Evolutionary conservation across 164 flowering plant species (phyloP).

Genomic region (Cinnamomum micranthum): DNA sequence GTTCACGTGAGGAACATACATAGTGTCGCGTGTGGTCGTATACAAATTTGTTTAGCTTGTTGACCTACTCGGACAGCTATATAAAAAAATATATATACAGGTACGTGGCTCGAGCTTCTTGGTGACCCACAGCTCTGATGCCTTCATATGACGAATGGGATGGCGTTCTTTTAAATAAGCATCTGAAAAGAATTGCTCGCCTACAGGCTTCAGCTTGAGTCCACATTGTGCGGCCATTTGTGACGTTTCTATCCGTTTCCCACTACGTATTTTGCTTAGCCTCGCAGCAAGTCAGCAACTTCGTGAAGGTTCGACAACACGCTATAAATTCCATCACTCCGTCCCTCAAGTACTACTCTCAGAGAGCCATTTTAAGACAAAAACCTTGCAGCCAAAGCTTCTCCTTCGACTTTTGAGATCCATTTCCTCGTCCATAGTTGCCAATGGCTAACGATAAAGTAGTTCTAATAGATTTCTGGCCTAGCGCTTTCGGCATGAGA

Average conservation of each 20-base stretch:
- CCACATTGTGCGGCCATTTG: background rate
- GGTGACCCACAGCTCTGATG: too few relatives aligned
- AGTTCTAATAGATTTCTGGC: conserved; percentile 21
- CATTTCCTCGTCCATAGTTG: background rate
- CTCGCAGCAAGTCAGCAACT: background rate
- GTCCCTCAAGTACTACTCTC: background rate
- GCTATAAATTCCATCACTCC: background rate
- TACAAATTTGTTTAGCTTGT: too few relatives aligned
- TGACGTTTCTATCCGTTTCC: background rate
- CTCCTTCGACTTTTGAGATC: background rate
- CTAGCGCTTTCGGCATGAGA: conserved; percentile 32
- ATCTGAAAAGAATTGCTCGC: background rate
- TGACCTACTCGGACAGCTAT: too few relatives aligned
- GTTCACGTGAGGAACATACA: too few relatives aligned
- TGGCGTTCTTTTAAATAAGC: background rate
- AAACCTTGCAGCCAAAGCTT: background rate
- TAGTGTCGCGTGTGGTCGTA: too few relatives aligned
- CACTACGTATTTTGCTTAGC: background rate
- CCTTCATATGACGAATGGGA: background rate
- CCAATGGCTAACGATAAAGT: conserved; percentile 22
- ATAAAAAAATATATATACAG: too few relatives aligned
- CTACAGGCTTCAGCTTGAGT: too few relatives aligned
- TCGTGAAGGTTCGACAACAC: background rate
- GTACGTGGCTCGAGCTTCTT: too few relatives aligned
- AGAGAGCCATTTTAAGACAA: background rate